Evolutionary conservation across 108 stramenopile species (phyloP), one percentile per base, ranked within the genome.

Genomic region (Skeletonema tropicum): DNA sequence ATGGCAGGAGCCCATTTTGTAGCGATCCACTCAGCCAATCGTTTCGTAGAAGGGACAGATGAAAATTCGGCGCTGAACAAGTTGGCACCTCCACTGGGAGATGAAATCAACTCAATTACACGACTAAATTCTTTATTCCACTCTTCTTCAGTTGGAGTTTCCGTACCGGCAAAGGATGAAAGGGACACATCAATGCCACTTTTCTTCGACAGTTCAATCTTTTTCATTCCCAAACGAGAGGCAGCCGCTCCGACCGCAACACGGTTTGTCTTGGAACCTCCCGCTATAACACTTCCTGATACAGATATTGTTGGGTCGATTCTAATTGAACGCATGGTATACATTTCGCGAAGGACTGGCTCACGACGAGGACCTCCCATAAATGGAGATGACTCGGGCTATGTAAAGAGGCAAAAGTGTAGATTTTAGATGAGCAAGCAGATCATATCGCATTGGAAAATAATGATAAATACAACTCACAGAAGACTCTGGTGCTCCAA

Each of bases 1-100:
- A 94, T 87, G 12, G 90, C 88, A 10, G 92, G 92, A 19, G 92
- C 92, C 92, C 92, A 94, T 60, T 94, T 94, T 21, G 89, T 86
- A 23, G 92, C 89, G 19, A 94, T 57, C 92, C 92, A 94, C 48
- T 90, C 89, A 11, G 90, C 86, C 60, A 94, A 73, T 38, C 90
- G 84, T 29, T 83, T 80, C 13, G 79, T 82, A 59, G 86, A 79
- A 10, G 86, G 83, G 15, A 94, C 92, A 6, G 76, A 70, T 30
- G 80, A 71, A 71, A 88, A 90, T 55, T 85, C 78, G 11, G 83
- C 83, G 19, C 39, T 66, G 58, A 94, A 94, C 49, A 94, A 61
- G 1, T 64, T 80, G 33, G 74, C 73, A 49, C 82, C 85, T 10
- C 67, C 75, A 12, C 68, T 36, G 42, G 77, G 64, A 13, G 70